A percentile compares a stretch with the other conserved stretches of the same genome.
Conservation (phyloP, 176 grass and related monocot species). For the Bothriochloa decipiens region DNA sequence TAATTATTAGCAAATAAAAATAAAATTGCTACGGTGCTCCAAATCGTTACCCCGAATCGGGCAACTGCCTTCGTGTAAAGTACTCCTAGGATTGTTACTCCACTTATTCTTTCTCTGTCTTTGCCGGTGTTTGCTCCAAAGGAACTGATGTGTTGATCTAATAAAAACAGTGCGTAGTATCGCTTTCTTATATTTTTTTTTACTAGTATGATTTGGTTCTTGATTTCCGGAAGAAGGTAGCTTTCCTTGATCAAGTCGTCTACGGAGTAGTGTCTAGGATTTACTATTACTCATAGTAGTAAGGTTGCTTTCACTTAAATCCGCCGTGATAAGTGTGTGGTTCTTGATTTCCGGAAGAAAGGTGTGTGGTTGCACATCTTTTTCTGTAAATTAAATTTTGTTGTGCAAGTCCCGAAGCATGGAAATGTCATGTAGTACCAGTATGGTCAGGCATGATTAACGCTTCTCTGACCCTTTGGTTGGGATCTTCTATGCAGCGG, state of each 20-base stretch:
- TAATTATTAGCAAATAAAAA: too few relatives aligned
- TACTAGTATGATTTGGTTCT: background rate
- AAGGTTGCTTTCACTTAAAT: too few relatives aligned
- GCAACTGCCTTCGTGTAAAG: too few relatives aligned
- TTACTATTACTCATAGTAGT: too few relatives aligned
- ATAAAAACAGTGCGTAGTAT: background rate
- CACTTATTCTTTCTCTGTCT: background rate
- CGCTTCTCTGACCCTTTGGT: background rate
- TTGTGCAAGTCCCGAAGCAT: background rate
- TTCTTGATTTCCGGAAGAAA: background rate
- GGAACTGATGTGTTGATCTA: background rate
- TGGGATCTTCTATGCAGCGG: constrained; percentile 54
- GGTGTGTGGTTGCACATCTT: constrained; percentile 13
- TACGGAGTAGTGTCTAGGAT: background rate
- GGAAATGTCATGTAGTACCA: background rate
- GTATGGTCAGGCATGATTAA: background rate
- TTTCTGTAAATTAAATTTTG: constrained; percentile 1
- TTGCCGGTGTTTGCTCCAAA: background rate
- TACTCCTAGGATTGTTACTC: background rate
- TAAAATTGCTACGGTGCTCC: too few relatives aligned
- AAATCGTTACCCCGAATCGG: too few relatives aligned
- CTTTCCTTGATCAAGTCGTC: background rate
- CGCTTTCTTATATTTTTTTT: background rate
- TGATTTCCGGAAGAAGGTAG: background rate
- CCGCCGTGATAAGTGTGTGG: background rate